Conservation (phyloP, 306 rosid species). For the Gastrolobium villosum region DNA sequence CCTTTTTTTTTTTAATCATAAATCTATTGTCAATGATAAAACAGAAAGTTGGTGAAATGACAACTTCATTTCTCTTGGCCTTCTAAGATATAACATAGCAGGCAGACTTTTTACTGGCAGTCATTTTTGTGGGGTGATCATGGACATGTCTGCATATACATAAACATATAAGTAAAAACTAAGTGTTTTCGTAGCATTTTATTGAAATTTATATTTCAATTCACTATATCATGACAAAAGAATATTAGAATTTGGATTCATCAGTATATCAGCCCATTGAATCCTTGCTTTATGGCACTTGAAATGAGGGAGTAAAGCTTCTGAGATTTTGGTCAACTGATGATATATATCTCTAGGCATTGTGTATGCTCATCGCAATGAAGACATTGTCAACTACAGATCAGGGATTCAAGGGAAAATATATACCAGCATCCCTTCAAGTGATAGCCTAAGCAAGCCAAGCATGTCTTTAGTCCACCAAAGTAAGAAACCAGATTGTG, state of each 20-base stretch:
- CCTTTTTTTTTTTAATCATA: slow-evolving; percentile 21
- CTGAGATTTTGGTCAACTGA: neutral
- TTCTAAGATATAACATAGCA: slow-evolving; percentile 14
- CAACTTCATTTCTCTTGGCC: slow-evolving; percentile 20
- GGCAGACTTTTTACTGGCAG: neutral
- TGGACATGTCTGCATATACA: slow-evolving; percentile 15
- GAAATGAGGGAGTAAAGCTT: slow-evolving; percentile 35
- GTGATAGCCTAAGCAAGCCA: slow-evolving; percentile 47
- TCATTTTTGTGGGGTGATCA: slow-evolving; percentile 13
- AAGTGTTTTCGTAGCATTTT: slow-evolving; percentile 2
- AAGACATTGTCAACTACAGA: slow-evolving; percentile 76
- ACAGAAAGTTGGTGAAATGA: neutral
- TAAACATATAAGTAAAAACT: slow-evolving; percentile 13
- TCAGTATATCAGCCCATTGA: slow-evolving; percentile 16
- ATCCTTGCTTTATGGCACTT: slow-evolving; percentile 31
- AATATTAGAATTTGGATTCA: slow-evolving; percentile 19
- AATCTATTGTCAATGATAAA: slow-evolving; percentile 27
- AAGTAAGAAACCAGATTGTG: slow-evolving; percentile 51
- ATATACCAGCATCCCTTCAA: slow-evolving; percentile 37
- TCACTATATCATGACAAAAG: slow-evolving; percentile 12
- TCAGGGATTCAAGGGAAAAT: slow-evolving; percentile 55
- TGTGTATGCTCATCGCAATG: slow-evolving; percentile 88
- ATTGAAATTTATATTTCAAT: slow-evolving; percentile 21
- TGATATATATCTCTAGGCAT: slow-evolving; percentile 60
- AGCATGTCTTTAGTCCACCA: slow-evolving; percentile 34